A percentile compares a stretch with the other conserved stretches of the same genome.
phyloP scores from a whole-genome alignment of 805 yeast species.

The Lipomyces orientalis region DNA sequence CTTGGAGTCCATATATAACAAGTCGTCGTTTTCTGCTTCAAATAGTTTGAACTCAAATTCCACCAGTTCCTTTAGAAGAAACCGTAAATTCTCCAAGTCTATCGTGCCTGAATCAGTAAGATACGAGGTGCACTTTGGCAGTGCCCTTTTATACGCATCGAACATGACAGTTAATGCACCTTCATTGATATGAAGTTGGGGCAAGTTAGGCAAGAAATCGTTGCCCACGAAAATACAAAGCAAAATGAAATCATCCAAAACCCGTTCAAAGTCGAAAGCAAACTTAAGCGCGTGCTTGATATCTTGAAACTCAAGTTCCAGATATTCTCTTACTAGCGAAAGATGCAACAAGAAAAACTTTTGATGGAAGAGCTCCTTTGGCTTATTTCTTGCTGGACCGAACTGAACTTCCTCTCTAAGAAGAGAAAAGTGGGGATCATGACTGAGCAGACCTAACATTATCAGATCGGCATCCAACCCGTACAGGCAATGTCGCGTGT shows the following conservation, averaged over 20 bases:
- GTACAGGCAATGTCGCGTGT: slow-evolving; percentile 89
- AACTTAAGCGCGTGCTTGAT: slow-evolving; percentile 68
- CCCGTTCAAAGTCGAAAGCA: slow-evolving; percentile 80
- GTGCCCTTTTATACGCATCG: slow-evolving; percentile 82
- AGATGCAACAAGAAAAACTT: slow-evolving; percentile 82
- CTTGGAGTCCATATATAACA: slow-evolving; percentile 18
- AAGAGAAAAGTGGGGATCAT: slow-evolving; percentile 94
- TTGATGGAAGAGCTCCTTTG: slow-evolving; percentile 68
- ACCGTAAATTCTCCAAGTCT: slow-evolving; percentile 69
- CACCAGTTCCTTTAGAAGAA: slow-evolving; percentile 77
- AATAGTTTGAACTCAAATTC: slow-evolving; percentile 84
- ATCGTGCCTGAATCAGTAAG: slow-evolving; percentile 82
- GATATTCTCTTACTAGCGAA: slow-evolving; percentile 86
- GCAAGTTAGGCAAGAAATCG: slow-evolving; percentile 96
- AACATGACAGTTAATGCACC: slow-evolving; percentile 95
- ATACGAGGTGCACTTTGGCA: slow-evolving; percentile 79
- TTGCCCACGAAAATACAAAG: slow-evolving; percentile 95
- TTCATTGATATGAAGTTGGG: slow-evolving; percentile 88
- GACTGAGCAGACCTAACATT: slow-evolving; percentile 88
- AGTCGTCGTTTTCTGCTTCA: slow-evolving; percentile 63
- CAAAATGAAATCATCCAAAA: slow-evolving; percentile 89
- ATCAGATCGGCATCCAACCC: slow-evolving; percentile 97
- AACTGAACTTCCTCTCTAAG: slow-evolving; percentile 94
- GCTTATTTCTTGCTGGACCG: slow-evolving; percentile 54
- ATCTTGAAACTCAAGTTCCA: slow-evolving; percentile 81